Percentiles rank a stretch among this genome's conserved stretches.
Conservation (phyloP, 2,329 filamentous ascomycete species). For the Thyridium curvatum region DNA sequence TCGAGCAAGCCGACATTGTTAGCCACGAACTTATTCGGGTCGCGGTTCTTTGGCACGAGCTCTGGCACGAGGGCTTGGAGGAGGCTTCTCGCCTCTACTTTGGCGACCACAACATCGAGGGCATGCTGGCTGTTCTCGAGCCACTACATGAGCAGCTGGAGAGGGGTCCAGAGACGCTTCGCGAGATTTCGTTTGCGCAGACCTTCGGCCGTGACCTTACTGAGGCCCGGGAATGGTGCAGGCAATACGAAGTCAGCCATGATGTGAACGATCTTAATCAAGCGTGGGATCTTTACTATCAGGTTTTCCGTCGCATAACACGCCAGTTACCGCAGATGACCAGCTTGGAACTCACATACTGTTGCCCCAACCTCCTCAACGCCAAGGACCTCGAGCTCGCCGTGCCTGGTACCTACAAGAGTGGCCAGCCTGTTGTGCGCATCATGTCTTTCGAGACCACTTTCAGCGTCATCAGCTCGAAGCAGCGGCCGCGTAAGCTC, state of each 20-base stretch:
- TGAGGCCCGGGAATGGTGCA: constrained; percentile 94
- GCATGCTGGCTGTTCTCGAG: constrained; percentile 88
- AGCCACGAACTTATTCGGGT: constrained; percentile 96
- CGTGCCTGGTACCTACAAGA: constrained; percentile 91
- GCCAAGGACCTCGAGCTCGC: constrained; percentile 84
- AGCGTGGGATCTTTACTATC: constrained; percentile 98
- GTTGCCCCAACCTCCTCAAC: constrained; percentile 85
- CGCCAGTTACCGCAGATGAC: constrained; percentile 90
- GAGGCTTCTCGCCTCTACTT: constrained; percentile 97
- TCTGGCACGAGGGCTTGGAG: constrained; percentile 97
- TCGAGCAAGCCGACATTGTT: constrained; percentile 91
- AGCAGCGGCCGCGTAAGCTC: constrained; percentile 89
- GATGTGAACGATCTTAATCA: constrained; percentile 95
- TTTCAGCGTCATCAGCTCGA: constrained; percentile 89
- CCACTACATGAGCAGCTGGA: constrained; percentile 91
- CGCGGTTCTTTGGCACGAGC: constrained; percentile 95
- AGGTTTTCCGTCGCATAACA: constrained; percentile 93
- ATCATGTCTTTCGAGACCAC: constrained; percentile 89
- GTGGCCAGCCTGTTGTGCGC: constrained; percentile 67
- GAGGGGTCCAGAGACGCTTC: constrained; percentile 82
- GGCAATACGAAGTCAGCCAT: constrained; percentile 79
- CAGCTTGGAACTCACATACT: constrained; percentile 89
- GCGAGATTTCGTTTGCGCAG: constrained; percentile 95
- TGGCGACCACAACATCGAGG: constrained; percentile 93
- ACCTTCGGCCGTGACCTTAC: constrained; percentile 93